phyloP scores from a whole-genome alignment of 345 rosid genomes.

The Eucalyptus sp. region DNA sequence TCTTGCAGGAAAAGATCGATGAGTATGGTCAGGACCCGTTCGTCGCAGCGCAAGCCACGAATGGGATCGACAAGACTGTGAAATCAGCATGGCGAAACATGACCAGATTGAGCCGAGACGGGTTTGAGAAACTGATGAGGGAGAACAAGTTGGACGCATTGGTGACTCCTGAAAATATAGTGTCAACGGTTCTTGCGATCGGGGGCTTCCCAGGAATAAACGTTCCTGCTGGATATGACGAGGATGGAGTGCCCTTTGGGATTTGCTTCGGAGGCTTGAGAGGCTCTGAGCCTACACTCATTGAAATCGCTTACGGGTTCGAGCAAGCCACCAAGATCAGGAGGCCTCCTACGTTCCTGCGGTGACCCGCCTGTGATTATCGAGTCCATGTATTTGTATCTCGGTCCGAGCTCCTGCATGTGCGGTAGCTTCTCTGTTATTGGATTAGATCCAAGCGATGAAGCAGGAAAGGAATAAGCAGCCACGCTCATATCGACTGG shows the following conservation, averaged over 20 bases:
- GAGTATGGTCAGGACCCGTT: slow-evolving; percentile 35
- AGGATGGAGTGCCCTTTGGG: slow-evolving; percentile 45
- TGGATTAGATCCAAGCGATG: not conserved
- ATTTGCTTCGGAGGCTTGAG: slow-evolving; percentile 52
- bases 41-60: slow-evolving; percentile 23
- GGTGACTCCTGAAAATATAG: slow-evolving; percentile 10
- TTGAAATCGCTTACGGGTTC: slow-evolving; percentile 60
- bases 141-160: slow-evolving; percentile 42
- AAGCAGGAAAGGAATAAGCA: not conserved
- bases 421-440: not conserved
- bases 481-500: not conserved
- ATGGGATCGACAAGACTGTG: slow-evolving; percentile 17
- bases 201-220: slow-evolving; percentile 65
- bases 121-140: slow-evolving; percentile 44
- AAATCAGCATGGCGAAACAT: slow-evolving; percentile 15
- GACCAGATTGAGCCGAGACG: slow-evolving; percentile 15
- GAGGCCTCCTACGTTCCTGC: slow-evolving; percentile 26
- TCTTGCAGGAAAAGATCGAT: slow-evolving; percentile 36
- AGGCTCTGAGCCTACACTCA: slow-evolving; percentile 60
- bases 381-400: not conserved
- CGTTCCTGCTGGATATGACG: slow-evolving; percentile 55
- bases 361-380: not conserved
- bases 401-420: not conserved
- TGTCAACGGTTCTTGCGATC: slow-evolving; percentile 28
- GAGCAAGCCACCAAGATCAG: slow-evolving; percentile 58